Percentiles rank a stretch among this genome's conserved stretches.
Evolutionary conservation across 1,284 basidiomycete genomes (phyloP).

Genomic region (Sanghuangporus sanghuang): DNA sequence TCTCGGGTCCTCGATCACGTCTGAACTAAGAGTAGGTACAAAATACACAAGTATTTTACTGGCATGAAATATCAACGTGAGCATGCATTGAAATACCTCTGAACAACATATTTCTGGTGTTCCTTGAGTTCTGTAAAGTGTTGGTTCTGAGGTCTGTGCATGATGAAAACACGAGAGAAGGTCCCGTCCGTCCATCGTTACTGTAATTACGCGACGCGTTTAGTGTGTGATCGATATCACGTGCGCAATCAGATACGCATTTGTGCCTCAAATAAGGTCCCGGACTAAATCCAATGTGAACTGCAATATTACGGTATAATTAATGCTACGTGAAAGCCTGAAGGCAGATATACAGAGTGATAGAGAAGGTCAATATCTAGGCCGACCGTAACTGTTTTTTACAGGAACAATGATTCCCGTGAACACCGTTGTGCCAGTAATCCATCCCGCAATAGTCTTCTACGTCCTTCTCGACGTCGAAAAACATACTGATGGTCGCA

Average conservation of each 20-base stretch:
- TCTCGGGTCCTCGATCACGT: slow-evolving; percentile 67
- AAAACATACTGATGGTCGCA: slow-evolving; percentile 16
- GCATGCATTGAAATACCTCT: slow-evolving; percentile 24
- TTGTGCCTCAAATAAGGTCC: too few relatives aligned
- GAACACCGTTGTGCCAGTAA: slow-evolving; percentile 17
- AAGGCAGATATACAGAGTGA: background rate
- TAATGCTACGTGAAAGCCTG: background rate
- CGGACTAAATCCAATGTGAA: too few relatives aligned
- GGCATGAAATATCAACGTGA: background rate
- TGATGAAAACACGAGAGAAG: background rate
- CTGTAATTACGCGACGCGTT: too few relatives aligned
- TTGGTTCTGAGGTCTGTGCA: slow-evolving; percentile 8
- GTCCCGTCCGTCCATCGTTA: background rate
- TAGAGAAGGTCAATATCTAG: background rate
- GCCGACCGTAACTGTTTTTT: background rate
- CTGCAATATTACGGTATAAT: background rate
- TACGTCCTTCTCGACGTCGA: slow-evolving; percentile 13
- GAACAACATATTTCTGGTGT: slow-evolving; percentile 25
- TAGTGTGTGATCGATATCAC: background rate
- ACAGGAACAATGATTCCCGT: slow-evolving; percentile 9
- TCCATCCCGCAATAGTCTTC: slow-evolving; percentile 16
- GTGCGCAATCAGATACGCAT: background rate
- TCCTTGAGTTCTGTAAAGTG: slow-evolving; percentile 11
- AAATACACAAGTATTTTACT: background rate
- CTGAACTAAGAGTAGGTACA: slow-evolving; percentile 42